A percentile compares a stretch with the other conserved stretches of the same genome.
Evolutionary conservation across 441 rosid species (phyloP).

Genomic region (Adansonia rubrostipa): DNA sequence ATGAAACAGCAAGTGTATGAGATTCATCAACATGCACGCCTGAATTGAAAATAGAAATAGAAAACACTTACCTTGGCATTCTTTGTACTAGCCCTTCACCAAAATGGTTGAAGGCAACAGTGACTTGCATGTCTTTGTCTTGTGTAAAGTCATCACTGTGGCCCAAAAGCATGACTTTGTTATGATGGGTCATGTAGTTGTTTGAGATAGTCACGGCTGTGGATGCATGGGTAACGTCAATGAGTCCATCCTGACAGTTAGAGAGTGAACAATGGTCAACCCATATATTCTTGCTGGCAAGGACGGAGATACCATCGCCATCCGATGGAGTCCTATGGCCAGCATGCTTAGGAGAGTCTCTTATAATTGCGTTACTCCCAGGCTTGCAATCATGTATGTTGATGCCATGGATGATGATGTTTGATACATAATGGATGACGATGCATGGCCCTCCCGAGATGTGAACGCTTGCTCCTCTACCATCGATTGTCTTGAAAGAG

Average conservation of each 20-base stretch:
- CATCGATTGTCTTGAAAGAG: slow-evolving; percentile 66
- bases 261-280: slow-evolving; percentile 67
- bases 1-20: not conserved
- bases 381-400: slow-evolving; percentile 64
- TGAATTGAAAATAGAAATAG: not conserved
- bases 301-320: slow-evolving; percentile 60
- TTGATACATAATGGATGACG: slow-evolving; percentile 49
- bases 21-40: too few species aligned
- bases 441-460: slow-evolving; percentile 65
- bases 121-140: slow-evolving; percentile 23
- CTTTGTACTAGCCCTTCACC: slow-evolving; percentile 17
- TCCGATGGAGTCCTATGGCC: slow-evolving; percentile 51
- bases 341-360: slow-evolving; percentile 42
- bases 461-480: slow-evolving; percentile 63
- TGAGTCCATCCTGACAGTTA: slow-evolving; percentile 59
- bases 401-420: slow-evolving; percentile 67
- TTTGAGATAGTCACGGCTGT: slow-evolving; percentile 67
- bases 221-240: slow-evolving; percentile 69
- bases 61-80: slow-evolving; percentile 2
- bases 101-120: slow-evolving; percentile 17
- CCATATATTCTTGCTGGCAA: slow-evolving; percentile 55
- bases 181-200: slow-evolving; percentile 67
- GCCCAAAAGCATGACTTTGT: slow-evolving; percentile 65
- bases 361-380: slow-evolving; percentile 40
- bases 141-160: slow-evolving; percentile 55